Evolutionary conservation across 202 grass and related monocot genomes (phyloP).

Genomic region (Hordeum pubiflorum): DNA sequence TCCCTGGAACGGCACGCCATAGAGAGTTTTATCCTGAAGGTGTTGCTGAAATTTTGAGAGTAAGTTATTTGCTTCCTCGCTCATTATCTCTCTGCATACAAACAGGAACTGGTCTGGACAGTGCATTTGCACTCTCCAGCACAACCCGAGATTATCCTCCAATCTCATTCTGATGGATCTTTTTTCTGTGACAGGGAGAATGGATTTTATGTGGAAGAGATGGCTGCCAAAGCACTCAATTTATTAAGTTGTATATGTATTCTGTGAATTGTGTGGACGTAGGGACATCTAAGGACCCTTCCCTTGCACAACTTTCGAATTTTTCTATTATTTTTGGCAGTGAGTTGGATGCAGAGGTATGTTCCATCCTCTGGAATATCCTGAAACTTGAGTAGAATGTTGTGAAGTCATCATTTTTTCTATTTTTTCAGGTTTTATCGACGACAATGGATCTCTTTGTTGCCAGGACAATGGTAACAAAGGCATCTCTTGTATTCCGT

Average conservation of each 20-base stretch:
- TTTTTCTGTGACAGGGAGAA: constrained; percentile 65
- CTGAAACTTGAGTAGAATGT: neutral
- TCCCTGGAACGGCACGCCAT: constrained; percentile 85
- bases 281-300: constrained; percentile 75
- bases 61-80: constrained; percentile 33
- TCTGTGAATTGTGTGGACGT: constrained; percentile 65
- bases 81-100: constrained; percentile 28
- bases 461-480: constrained; percentile 98
- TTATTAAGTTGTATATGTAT: constrained; percentile 85
- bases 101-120: neutral
- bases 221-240: constrained; percentile 41
- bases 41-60: constrained; percentile 71
- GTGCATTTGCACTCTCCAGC: neutral
- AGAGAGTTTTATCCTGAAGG: constrained; percentile 99
- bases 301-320: constrained; percentile 72
- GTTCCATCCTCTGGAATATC: constrained; percentile 3
- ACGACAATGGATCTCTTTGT: constrained; percentile 99
- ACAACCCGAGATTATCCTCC: neutral
- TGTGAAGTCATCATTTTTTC: neutral
- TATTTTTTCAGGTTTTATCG: constrained; percentile 92
- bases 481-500: constrained; percentile 97
- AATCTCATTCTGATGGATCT: constrained; percentile 11
- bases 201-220: constrained; percentile 90
- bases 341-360: constrained; percentile 99
- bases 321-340: constrained; percentile 89